These are phyloP conservation scores for Phellopilus nigrolimitatus DNA, from an alignment of 1,284 basidiomycete species.

Conservation along the genomic window DNA sequence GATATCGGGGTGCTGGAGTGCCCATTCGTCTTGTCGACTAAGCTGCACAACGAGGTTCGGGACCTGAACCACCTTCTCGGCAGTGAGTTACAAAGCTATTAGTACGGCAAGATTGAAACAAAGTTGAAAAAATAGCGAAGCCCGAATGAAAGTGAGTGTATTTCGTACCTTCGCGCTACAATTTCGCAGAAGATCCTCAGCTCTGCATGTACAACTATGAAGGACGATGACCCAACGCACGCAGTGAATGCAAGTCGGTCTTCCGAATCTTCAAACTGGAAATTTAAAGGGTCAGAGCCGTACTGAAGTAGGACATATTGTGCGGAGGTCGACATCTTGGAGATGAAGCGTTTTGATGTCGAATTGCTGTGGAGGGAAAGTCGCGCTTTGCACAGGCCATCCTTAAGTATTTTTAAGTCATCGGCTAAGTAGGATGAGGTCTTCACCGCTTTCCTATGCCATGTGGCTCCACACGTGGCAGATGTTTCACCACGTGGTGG, in stretches of 20 bases:
- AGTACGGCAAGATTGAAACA: not conserved
- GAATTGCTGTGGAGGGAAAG: constrained; percentile 22
- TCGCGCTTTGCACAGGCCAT: constrained; percentile 12
- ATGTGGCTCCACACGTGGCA: constrained; percentile 16
- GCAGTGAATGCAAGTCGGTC: constrained; percentile 59
- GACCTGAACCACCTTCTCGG: constrained; percentile 26
- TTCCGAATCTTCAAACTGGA: constrained; percentile 57
- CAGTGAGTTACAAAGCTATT: not conserved
- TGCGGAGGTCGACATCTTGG: constrained; percentile 32
- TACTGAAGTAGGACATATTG: constrained; percentile 56
- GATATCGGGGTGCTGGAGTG: constrained; percentile 55
- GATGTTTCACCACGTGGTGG: constrained; percentile 6
- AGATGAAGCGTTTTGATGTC: too few relatives aligned
- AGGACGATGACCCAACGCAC: constrained; percentile 39
- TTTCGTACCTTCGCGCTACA: not conserved
- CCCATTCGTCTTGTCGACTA: constrained; percentile 58
- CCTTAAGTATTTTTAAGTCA: constrained; percentile 9
- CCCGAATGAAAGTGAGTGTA: not conserved
- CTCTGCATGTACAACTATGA: constrained; percentile 39
- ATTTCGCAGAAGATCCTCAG: not conserved
- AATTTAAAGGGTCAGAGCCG: constrained; percentile 55
- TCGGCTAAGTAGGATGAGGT: not conserved
- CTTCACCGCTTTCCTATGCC: constrained; percentile 12
- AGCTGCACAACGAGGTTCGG: constrained; percentile 61
- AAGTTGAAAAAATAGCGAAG: not conserved